Evolutionary conservation across 176 grass and related monocot species (phyloP).

Genomic region (Carex myosuroides): DNA sequence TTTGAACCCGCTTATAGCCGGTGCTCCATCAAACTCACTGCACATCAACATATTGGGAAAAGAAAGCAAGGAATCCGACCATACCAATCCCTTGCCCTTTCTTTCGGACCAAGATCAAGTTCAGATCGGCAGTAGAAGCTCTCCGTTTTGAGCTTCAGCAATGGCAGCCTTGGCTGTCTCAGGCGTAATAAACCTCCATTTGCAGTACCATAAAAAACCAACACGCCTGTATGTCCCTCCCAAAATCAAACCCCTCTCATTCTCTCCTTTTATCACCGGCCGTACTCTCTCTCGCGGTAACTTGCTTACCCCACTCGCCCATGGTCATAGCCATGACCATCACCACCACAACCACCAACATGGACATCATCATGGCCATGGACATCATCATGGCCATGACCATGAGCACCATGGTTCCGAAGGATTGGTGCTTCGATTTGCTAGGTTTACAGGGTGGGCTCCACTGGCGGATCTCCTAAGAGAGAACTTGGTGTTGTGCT

Average conservation of each 20-base stretch:
- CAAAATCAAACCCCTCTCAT: neutral
- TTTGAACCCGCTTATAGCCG: neutral
- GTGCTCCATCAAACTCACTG: too few species aligned
- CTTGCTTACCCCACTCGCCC: slow-evolving; percentile 26
- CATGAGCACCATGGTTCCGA: slow-evolving; percentile 23
- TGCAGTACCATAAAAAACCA: neutral
- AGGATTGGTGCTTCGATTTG: slow-evolving; percentile 50
- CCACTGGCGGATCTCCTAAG: slow-evolving; percentile 61
- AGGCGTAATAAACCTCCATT: slow-evolving; percentile 9
- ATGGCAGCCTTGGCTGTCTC: slow-evolving; percentile 20
- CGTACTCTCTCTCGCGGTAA: neutral
- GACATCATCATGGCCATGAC: slow-evolving; percentile 5
- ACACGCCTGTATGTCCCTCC: neutral
- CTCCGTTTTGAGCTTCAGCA: slow-evolving; percentile 7
- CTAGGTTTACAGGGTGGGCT: slow-evolving; percentile 68
- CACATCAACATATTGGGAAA: neutral
- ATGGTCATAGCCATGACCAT: slow-evolving; percentile 29
- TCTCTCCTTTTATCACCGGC: neutral
- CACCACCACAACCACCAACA: neutral
- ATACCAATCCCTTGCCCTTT: neutral
- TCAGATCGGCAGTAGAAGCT: neutral
- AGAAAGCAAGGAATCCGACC: neutral
- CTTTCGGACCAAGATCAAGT: slow-evolving; percentile 11
- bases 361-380: neutral
- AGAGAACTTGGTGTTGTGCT: slow-evolving; percentile 80